Evolutionary conservation across 2,329 filamentous ascomycete species (phyloP).

Genomic region (Ophiognomonia clavigignenti-juglandacearum): DNA sequence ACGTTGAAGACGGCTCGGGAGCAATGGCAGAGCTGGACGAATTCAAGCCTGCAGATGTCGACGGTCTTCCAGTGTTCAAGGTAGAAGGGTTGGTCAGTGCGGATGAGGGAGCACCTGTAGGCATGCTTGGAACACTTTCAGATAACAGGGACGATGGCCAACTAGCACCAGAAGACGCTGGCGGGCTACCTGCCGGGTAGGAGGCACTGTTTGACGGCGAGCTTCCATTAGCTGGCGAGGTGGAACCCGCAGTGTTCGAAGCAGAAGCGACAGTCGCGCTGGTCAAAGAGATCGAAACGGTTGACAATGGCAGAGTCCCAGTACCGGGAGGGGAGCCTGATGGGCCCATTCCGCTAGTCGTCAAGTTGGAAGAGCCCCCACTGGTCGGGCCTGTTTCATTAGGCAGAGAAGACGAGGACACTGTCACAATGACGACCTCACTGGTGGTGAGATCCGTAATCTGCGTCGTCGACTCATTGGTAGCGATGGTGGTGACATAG

Average conservation of each 20-base stretch:
- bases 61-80: not conserved
- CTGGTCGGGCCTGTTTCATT: not conserved
- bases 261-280: not conserved
- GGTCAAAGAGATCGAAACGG: not conserved
- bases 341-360: not conserved
- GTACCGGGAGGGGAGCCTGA: not conserved
- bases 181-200: not conserved
- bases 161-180: not conserved
- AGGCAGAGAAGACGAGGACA: not conserved
- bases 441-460: constrained; percentile 11
- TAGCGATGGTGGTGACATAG: constrained; percentile 5
- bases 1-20: not conserved
- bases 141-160: not conserved
- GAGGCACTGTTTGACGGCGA: not conserved
- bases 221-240: not conserved
- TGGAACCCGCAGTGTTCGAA: not conserved
- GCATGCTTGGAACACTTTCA: not conserved
- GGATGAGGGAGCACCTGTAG: not conserved
- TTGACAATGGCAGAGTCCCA: not conserved
- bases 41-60: not conserved
- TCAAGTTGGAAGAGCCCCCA: not conserved
- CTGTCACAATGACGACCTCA: not conserved
- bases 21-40: not conserved
- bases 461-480: constrained; percentile 13
- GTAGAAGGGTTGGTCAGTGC: not conserved